phyloP scores from a whole-genome alignment of 805 yeast species.

The Blastobotrys terrestris region DNA sequence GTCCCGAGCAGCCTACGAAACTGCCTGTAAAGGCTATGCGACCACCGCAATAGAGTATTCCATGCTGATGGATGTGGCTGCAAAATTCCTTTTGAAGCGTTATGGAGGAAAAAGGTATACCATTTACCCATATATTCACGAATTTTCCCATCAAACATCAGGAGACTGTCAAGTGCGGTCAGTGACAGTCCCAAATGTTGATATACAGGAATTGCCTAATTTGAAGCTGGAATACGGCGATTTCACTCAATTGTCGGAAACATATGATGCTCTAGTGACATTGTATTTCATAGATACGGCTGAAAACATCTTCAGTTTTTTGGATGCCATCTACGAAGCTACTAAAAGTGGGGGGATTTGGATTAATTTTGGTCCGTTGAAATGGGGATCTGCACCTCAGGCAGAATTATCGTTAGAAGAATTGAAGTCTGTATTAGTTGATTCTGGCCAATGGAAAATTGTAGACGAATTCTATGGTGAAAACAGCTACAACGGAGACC shows the following conservation, averaged over 20 bases:
- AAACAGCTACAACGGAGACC: conserved; percentile 29
- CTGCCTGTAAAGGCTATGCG: conserved; percentile 33
- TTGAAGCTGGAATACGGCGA: conserved; percentile 42
- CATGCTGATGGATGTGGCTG: conserved; percentile 63
- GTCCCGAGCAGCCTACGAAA: conserved; percentile 68
- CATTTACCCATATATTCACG: conserved; percentile 43
- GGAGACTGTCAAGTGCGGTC: conserved; percentile 46
- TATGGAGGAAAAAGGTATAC: neutral
- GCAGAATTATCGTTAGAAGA: conserved; percentile 72
- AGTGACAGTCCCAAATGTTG: conserved; percentile 21
- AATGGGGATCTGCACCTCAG: conserved; percentile 80
- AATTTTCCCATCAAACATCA: conserved; percentile 58
- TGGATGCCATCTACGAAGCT: conserved; percentile 54
- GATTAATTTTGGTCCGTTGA: conserved; percentile 88
- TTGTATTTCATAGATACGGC: conserved; percentile 91
- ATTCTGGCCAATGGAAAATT: conserved; percentile 55
- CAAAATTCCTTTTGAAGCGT: conserved; percentile 20
- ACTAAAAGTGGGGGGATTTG: conserved; percentile 52
- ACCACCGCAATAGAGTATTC: conserved; percentile 77
- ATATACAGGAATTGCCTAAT: neutral
- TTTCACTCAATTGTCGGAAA: conserved; percentile 41
- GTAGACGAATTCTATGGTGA: conserved; percentile 21
- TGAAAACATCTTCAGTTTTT: conserved; percentile 70
- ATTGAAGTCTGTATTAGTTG: conserved; percentile 42
- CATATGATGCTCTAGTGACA: conserved; percentile 37